Evolutionary conservation across 306 rosid genomes (phyloP).

Genomic region (Elaeagnus macrophylla): DNA sequence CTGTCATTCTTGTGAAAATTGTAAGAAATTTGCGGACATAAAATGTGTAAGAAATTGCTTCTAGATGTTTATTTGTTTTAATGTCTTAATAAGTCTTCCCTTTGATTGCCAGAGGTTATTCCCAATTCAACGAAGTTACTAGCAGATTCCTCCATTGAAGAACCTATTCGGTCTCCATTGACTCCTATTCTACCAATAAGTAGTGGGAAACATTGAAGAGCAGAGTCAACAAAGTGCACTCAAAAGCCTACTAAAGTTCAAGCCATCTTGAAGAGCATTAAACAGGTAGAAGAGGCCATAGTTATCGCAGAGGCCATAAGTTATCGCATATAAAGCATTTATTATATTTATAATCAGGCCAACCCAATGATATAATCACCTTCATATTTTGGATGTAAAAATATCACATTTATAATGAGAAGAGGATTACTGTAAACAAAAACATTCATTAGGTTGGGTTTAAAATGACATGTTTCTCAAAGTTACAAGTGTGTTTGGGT

Average conservation of each 20-base stretch:
- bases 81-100: constrained; percentile 1
- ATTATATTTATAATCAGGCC: too few species aligned
- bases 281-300: constrained; percentile 45
- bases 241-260: constrained; percentile 61
- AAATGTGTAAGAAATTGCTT: neutral
- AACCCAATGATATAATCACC: too few species aligned
- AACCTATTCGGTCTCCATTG: constrained; percentile 65
- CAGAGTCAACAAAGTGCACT: constrained; percentile 45
- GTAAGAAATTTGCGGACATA: neutral
- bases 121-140: constrained; percentile 52
- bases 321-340: constrained; percentile 2
- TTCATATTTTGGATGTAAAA: too few species aligned
- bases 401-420: too few species aligned
- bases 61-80: neutral
- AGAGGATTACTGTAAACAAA: too few species aligned
- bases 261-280: constrained; percentile 71
- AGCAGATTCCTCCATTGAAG: constrained; percentile 46
- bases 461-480: too few species aligned
- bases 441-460: too few species aligned
- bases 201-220: constrained; percentile 42
- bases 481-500: too few species aligned
- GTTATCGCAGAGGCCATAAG: too few species aligned
- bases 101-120: constrained; percentile 48
- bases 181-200: constrained; percentile 44
- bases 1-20: neutral